Evolutionary conservation across 371 early-diverging fungal species (phyloP).

Genomic region (Mortierella sp.): DNA sequence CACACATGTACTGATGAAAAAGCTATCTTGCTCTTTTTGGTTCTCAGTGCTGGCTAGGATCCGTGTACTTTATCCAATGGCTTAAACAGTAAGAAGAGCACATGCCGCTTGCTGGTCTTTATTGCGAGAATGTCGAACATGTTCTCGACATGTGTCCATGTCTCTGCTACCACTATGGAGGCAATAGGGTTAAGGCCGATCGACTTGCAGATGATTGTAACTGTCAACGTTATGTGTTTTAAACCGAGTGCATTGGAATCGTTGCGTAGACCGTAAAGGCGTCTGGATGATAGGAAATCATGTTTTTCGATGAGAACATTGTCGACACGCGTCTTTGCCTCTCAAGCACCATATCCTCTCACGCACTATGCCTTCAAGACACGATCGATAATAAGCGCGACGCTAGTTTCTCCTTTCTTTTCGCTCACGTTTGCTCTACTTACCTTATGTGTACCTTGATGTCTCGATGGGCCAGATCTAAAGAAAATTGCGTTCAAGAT

Average conservation of each 20-base stretch:
- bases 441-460: too few species aligned
- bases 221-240: conserved; percentile 2
- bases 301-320: not conserved
- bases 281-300: not conserved
- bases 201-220: not conserved
- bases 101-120: not conserved
- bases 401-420: too few species aligned
- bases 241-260: not conserved
- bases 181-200: too few species aligned
- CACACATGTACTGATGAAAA: not conserved
- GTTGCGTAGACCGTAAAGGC: too few species aligned
- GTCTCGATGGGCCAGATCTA: too few species aligned
- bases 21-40: not conserved
- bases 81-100: not conserved
- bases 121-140: not conserved
- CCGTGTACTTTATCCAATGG: not conserved
- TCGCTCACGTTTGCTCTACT: too few species aligned
- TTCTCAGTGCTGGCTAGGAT: conserved; percentile 6
- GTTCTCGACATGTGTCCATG: too few species aligned
- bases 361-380: too few species aligned
- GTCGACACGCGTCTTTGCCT: not conserved
- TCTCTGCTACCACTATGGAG: too few species aligned
- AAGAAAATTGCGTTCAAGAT: too few species aligned
- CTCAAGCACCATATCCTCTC: not conserved
- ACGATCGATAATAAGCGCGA: too few species aligned